Evolutionary conservation across 1,139 yeast species (phyloP).

Genomic region (Pichia sp.): DNA sequence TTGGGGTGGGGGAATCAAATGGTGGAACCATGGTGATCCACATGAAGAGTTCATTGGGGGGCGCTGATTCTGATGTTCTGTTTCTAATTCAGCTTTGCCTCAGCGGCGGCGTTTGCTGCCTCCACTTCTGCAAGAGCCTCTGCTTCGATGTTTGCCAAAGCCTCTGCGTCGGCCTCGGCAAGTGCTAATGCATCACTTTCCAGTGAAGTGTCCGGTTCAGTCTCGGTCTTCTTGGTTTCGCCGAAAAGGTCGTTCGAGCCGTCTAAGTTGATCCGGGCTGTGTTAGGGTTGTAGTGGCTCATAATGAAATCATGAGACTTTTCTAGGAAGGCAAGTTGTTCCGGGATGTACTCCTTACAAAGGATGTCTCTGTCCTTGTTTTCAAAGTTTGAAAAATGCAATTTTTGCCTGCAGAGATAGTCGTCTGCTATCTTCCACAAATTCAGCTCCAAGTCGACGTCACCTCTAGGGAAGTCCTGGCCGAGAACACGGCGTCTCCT

Average conservation of each 20-base stretch:
- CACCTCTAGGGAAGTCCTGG: conserved; percentile 23
- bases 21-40: background rate
- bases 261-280: conserved; percentile 1
- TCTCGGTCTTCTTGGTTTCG: background rate
- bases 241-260: conserved; percentile 12
- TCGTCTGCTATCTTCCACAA: conserved; percentile 25
- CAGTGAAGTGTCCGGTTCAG: background rate
- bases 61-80: background rate
- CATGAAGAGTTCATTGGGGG: background rate
- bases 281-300: conserved; percentile 8
- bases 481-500: conserved; percentile 25
- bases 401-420: conserved; percentile 18
- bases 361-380: conserved; percentile 10
- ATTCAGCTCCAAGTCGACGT: conserved; percentile 29
- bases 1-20: too few species aligned
- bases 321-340: conserved; percentile 20
- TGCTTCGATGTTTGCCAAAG: background rate
- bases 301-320: conserved; percentile 7
- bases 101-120: background rate
- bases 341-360: conserved; percentile 19
- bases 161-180: background rate
- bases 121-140: background rate
- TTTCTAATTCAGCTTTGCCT: background rate
- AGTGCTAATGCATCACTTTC: background rate
- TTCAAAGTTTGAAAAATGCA: conserved; percentile 14